Percentiles rank a stretch among this genome's conserved stretches.
phyloP scores from a whole-genome alignment of 2,329 filamentous ascomycete genomes.

The Colletotrichum sp. region DNA sequence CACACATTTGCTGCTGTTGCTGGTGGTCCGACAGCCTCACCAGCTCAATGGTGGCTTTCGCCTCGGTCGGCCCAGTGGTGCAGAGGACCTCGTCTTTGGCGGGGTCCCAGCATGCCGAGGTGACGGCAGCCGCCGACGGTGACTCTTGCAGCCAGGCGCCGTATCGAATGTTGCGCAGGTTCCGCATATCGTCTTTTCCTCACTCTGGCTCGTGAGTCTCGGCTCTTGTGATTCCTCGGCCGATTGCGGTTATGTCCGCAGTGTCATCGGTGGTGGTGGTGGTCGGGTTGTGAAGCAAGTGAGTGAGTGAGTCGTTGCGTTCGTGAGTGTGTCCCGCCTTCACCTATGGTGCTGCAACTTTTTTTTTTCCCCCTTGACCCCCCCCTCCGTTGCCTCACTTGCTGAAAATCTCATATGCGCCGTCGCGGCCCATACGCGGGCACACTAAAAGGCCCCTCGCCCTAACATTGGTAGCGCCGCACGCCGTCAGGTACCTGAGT shows the following conservation, averaged over 20 bases:
- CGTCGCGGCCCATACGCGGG: background rate
- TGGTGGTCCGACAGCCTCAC: constrained; percentile 55
- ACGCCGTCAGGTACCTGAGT: background rate
- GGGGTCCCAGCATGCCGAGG: constrained; percentile 85
- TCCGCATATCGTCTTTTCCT: constrained; percentile 69
- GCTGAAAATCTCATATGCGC: background rate
- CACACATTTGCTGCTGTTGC: constrained; percentile 42
- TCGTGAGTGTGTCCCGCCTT: background rate
- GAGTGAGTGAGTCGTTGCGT: constrained; percentile 8
- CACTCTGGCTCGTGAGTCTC: background rate
- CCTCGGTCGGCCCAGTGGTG: constrained; percentile 79
- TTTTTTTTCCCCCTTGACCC: background rate
- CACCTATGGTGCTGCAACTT: background rate
- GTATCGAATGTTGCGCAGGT: constrained; percentile 80
- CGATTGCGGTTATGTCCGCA: background rate
- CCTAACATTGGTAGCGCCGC: background rate
- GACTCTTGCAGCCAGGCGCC: constrained; percentile 52
- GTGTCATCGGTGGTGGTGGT: background rate
- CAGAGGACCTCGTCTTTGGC: constrained; percentile 79
- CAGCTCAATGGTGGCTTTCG: constrained; percentile 76
- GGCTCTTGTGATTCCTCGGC: background rate
- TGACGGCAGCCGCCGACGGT: constrained; percentile 33
- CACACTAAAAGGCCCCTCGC: background rate
- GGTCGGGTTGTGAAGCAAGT: background rate
- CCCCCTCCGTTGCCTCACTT: background rate